Percentiles rank a stretch among this genome's conserved stretches.
These are phyloP conservation scores for Phytopythium chamaehyphon DNA, from an alignment of 352 stramenopile species.

Conservation along the genomic window DNA sequence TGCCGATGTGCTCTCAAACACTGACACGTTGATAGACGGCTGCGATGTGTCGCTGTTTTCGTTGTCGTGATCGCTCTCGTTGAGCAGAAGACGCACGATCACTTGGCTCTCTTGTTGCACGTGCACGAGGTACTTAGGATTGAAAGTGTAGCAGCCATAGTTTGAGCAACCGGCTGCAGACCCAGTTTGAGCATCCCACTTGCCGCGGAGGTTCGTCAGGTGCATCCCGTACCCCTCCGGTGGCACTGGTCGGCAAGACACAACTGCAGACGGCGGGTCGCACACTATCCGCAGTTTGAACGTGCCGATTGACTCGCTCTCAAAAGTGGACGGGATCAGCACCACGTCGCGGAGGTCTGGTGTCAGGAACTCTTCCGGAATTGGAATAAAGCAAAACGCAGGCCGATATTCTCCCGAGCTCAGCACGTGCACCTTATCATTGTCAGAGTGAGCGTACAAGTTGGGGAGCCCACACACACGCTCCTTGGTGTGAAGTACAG, in stretches of 20 bases:
- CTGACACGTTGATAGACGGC: constrained; percentile 68
- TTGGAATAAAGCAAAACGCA: constrained; percentile 71
- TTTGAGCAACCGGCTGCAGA: constrained; percentile 70
- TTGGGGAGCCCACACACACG: constrained; percentile 47
- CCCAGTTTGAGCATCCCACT: constrained; percentile 50
- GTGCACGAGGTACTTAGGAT: constrained; percentile 71
- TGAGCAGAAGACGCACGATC: constrained; percentile 46
- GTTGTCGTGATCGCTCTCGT: constrained; percentile 12
- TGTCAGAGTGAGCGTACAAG: constrained; percentile 1
- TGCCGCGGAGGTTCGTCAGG: constrained; percentile 26
- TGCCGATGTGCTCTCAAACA: constrained; percentile 59
- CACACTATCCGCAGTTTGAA: constrained; percentile 63
- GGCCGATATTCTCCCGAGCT: constrained; percentile 77
- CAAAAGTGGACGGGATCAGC: constrained; percentile 77
- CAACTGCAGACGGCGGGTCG: constrained; percentile 36
- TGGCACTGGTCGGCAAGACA: constrained; percentile 31
- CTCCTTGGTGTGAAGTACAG: constrained; percentile 39
- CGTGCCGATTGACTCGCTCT: constrained; percentile 26
- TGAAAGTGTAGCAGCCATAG: constrained; percentile 81
- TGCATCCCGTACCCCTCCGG: constrained; percentile 56
- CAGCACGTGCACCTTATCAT: constrained; percentile 26
- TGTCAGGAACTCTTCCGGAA: constrained; percentile 22
- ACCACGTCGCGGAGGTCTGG: constrained; percentile 37
- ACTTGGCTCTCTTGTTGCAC: constrained; percentile 45
- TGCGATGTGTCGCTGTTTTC: constrained; percentile 4